phyloP scores from a whole-genome alignment of 75 land plant species.

The Pinus tabuliformis region DNA sequence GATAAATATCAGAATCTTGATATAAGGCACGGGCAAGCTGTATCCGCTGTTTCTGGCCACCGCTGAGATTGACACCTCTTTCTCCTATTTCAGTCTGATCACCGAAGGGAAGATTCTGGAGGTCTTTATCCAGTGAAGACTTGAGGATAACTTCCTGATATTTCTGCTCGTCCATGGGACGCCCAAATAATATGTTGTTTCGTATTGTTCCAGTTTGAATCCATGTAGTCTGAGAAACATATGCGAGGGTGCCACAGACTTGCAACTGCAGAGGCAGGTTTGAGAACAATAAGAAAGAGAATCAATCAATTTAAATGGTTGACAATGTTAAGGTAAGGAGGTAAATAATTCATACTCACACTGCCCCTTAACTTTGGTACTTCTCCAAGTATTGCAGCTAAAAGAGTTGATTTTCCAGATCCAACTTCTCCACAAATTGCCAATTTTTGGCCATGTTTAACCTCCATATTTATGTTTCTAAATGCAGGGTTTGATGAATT shows the following conservation, averaged over 20 bases:
- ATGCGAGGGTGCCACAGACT: conserved; percentile 21
- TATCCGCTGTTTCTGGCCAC: conserved; percentile 43
- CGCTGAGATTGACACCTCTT: conserved; percentile 38
- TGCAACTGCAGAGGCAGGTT: conserved; percentile 24
- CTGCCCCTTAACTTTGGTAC: conserved; percentile 52
- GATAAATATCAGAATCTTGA: conserved; percentile 39
- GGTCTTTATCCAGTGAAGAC: conserved; percentile 26
- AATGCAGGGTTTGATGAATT: too few relatives aligned
- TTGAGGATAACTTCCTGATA: conserved; percentile 23
- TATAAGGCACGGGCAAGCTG: conserved; percentile 41
- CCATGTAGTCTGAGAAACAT: conserved; percentile 38
- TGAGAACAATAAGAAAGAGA: background rate
- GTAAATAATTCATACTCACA: conserved; percentile 36
- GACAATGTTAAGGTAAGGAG: background rate
- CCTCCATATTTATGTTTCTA: conserved; percentile 37
- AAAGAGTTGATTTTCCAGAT: conserved; percentile 80
- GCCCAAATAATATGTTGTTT: conserved; percentile 33
- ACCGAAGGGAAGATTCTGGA: conserved; percentile 23
- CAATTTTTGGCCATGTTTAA: conserved; percentile 55
- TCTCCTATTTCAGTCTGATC: conserved; percentile 42
- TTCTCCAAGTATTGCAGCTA: conserved; percentile 91
- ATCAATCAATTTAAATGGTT: background rate
- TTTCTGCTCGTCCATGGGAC: conserved; percentile 11
- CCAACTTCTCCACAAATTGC: conserved; percentile 97
- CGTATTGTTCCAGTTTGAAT: conserved; percentile 27